Evolutionary conservation across 176 grass and related monocot species (phyloP).

Genomic region (Elymus sibiricus): DNA sequence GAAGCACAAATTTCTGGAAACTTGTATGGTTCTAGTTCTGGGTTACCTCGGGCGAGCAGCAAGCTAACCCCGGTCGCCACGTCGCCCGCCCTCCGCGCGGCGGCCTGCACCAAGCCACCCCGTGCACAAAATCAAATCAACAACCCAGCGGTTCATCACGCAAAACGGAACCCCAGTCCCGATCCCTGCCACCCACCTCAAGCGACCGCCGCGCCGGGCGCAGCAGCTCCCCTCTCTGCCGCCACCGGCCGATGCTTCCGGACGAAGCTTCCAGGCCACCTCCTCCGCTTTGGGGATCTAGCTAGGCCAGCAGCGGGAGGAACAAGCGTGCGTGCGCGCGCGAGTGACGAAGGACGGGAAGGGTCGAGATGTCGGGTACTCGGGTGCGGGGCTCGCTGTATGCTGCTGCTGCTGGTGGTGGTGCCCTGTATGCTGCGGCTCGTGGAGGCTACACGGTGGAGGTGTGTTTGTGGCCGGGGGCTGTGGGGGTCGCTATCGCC

Average conservation of each 20-base stretch:
- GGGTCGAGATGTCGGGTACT: neutral
- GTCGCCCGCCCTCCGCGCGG: slow-evolving; percentile 20
- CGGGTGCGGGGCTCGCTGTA: slow-evolving; percentile 22
- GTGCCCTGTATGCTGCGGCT: slow-evolving; percentile 14
- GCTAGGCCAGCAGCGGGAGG: neutral
- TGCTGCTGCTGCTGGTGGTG: neutral
- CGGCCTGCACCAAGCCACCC: slow-evolving; percentile 19
- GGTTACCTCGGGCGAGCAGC: slow-evolving; percentile 23
- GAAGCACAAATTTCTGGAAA: slow-evolving; percentile 13
- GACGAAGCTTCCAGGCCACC: neutral
- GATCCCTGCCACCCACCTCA: slow-evolving; percentile 40
- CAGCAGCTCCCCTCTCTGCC: slow-evolving; percentile 18
- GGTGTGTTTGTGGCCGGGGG: slow-evolving; percentile 1
- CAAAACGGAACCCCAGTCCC: neutral
- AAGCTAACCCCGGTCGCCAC: neutral
- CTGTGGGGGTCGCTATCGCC: slow-evolving; percentile 37
- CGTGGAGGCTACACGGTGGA: neutral
- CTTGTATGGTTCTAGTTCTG: neutral
- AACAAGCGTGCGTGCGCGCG: neutral
- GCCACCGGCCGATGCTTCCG: neutral
- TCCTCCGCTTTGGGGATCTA: slow-evolving; percentile 11
- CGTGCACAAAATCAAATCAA: slow-evolving; percentile 2
- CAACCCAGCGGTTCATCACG: neutral
- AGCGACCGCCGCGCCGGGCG: slow-evolving; percentile 35
- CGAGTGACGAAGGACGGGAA: neutral